Conservation (phyloP, 208 protist genomes). For the Wallacemonas sp. region DNA sequence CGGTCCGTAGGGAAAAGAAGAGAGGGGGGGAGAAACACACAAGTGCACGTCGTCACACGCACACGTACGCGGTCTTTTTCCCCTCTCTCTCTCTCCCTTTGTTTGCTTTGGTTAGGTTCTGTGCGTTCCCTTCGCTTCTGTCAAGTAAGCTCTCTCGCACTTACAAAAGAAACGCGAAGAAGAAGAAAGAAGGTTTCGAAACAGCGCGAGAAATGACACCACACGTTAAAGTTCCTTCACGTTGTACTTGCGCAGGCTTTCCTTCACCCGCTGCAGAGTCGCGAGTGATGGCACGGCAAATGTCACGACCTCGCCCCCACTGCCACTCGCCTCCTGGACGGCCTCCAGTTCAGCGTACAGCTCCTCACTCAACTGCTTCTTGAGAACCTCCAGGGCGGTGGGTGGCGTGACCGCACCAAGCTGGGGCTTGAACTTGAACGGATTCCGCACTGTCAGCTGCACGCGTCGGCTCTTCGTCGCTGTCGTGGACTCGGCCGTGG, state of each 20-base stretch:
- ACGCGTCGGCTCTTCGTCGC: conserved; percentile 22
- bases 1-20: background rate
- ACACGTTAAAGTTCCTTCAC: conserved; percentile 66
- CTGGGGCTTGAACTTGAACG: conserved; percentile 51
- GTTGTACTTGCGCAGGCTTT: conserved; percentile 84
- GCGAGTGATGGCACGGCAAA: conserved; percentile 48
- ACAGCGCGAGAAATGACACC: no score
- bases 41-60: no score
- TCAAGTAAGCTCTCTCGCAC: no score
- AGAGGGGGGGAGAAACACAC: no score
- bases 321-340: conserved; percentile 14
- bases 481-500: conserved; percentile 2
- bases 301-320: conserved; percentile 42
- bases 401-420: conserved; percentile 51
- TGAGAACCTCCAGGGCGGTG: conserved; percentile 61
- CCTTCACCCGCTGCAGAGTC: conserved; percentile 59
- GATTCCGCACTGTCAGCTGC: conserved; percentile 66
- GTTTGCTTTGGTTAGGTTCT: no score
- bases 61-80: no score
- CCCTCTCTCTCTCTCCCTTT: no score
- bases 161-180: no score
- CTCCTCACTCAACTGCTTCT: conserved; percentile 44
- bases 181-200: no score
- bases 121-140: no score
- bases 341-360: conserved; percentile 30